Conservation (phyloP, 306 rosid species). For the Vigna reflexopilosa region DNA sequence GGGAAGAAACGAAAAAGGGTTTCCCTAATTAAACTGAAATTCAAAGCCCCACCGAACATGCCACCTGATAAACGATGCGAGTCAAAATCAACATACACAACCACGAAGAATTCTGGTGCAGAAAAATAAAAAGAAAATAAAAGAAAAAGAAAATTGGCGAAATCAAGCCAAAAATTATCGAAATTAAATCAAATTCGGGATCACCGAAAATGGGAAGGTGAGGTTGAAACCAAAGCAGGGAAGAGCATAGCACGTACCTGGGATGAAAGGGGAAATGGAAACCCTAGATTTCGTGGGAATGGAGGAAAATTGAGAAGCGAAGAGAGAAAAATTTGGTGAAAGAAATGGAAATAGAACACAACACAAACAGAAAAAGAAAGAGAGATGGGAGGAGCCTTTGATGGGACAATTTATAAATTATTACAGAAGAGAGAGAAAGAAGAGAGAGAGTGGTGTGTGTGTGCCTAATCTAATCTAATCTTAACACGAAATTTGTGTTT, state of each 20-base stretch:
- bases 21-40: slow-evolving; percentile 63
- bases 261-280: slow-evolving; percentile 22
- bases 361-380: slow-evolving; percentile 37
- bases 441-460: slow-evolving; percentile 29
- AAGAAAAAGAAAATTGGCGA: background rate
- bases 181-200: slow-evolving; percentile 44
- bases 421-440: slow-evolving; percentile 46
- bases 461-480: slow-evolving; percentile 40
- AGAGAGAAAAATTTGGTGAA: slow-evolving; percentile 32
- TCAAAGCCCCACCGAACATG: slow-evolving; percentile 53
- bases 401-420: slow-evolving; percentile 51
- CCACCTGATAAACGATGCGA: slow-evolving; percentile 58
- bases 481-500: slow-evolving; percentile 26
- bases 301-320: slow-evolving; percentile 35
- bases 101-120: background rate
- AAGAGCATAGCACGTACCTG: slow-evolving; percentile 56
- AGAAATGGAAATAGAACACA: slow-evolving; percentile 19
- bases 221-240: slow-evolving; percentile 52
- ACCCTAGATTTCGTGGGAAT: slow-evolving; percentile 48
- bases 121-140: background rate
- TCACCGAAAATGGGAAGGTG: slow-evolving; percentile 21
- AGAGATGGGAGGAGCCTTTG: slow-evolving; percentile 41
- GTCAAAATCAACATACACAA: slow-evolving; percentile 48
- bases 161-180: slow-evolving; percentile 26
- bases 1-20: slow-evolving; percentile 21